Conservation (phyloP, 169 alveolate species). For the Cryptosporidium viatorum region DNA sequence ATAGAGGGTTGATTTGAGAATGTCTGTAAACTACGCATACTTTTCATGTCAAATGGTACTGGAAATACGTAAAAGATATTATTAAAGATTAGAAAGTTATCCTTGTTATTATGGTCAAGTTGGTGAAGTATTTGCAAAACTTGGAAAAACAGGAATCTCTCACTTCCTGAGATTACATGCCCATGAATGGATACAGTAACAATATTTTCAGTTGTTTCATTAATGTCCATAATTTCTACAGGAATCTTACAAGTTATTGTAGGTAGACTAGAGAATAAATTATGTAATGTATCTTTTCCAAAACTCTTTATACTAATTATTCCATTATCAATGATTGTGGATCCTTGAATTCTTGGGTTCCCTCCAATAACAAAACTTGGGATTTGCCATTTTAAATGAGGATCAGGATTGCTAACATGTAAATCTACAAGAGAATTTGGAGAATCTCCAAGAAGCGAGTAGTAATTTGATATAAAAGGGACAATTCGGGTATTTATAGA, state of each 20-base stretch:
- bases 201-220: not conserved
- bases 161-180: conserved; percentile 4
- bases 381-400: conserved; percentile 43
- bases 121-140: conserved; percentile 25
- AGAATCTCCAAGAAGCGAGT: conserved; percentile 64
- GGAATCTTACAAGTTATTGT: conserved; percentile 65
- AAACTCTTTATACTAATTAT: conserved; percentile 12
- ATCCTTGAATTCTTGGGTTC: conserved; percentile 45
- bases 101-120: not conserved
- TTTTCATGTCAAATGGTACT: conserved; percentile 8
- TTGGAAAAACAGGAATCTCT: conserved; percentile 51
- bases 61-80: conserved; percentile 51
- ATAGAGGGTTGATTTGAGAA: not conserved
- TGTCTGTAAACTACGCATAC: not conserved
- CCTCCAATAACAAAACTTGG: conserved; percentile 39
- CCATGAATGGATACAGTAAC: conserved; percentile 51
- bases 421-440: conserved; percentile 41
- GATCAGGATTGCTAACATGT: conserved; percentile 7
- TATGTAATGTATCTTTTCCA: conserved; percentile 2
- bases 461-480: conserved; percentile 57
- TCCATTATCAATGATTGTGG: conserved; percentile 36
- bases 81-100: conserved; percentile 1
- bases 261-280: conserved; percentile 29
- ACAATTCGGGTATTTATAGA: conserved; percentile 49
- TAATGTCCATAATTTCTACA: conserved; percentile 51